Evolutionary conservation across 345 rosid genomes (phyloP), one percentile per base, ranked within the genome.

Genomic region (Hibiscus tridactylites): DNA sequence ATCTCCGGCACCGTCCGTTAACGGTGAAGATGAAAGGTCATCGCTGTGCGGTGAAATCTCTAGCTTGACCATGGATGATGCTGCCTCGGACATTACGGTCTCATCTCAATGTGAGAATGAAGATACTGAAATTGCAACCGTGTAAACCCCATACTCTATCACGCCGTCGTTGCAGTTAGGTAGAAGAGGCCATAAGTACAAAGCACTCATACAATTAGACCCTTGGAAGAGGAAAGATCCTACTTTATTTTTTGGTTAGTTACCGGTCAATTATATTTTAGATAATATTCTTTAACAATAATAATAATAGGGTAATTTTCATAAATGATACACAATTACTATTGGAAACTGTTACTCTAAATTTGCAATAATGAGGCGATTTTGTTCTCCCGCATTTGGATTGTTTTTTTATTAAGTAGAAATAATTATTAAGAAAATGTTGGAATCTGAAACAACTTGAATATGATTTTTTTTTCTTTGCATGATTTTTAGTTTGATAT

Each of bases 1-100:
- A 26, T 93, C 97, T 26, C 89, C 92, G 2, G 85, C 88, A 49
- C 86, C 92, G 50, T 93, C 94, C 12, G 42, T 93, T 61, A 83
- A 75, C 0, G 93, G 86, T 2, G 97, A 89, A 68, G 96, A 93
- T 5, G 98, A 93, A 42, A 80, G 35, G 77, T 84, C 88, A 21
- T 90, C 95, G 2, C 33, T 90, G 65, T 70, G 83, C n/a, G 86
- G 91, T 21, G 96, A 91, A 15, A 75, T 87, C 33, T 87, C 91
- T 1, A 82, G 80, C 83, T 76, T 86, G 64, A 81, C 79, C 17
- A 72, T 88, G 1, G 93, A 87, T 9, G 97, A 87, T 65, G 83
- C 84, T 53, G 88, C 81, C 33, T 91, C 93, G 0, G 94, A 89
- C 69, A 72, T 84, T 3, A 83, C 88, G 0, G 84, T 79, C 59